These are phyloP conservation scores for Dissophora globulifera DNA, from an alignment of 192 early-diverging fungal species.

Conservation along the genomic window DNA sequence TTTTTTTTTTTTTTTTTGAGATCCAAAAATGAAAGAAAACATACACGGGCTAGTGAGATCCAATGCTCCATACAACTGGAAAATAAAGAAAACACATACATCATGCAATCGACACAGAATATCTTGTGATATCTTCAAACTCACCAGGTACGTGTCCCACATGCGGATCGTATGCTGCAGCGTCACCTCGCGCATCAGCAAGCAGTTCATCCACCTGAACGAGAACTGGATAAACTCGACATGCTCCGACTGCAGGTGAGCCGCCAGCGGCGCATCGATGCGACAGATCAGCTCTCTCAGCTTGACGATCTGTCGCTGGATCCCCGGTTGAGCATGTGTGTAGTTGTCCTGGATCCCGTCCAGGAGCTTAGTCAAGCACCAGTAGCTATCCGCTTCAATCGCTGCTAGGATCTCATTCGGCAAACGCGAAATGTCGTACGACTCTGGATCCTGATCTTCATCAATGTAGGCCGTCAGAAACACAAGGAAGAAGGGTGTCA, in stretches of 20 bases:
- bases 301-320: slow-evolving; percentile 89
- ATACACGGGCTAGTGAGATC: too few species aligned
- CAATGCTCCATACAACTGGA: neutral
- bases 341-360: slow-evolving; percentile 99
- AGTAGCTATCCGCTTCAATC: slow-evolving; percentile 96
- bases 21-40: neutral
- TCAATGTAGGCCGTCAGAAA: slow-evolving; percentile 81
- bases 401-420: slow-evolving; percentile 67
- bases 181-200: slow-evolving; percentile 96
- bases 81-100: neutral
- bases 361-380: slow-evolving; percentile 94
- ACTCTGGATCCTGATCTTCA: slow-evolving; percentile 65
- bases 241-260: slow-evolving; percentile 87
- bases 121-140: too few species aligned
- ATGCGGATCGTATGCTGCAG: slow-evolving; percentile 91
- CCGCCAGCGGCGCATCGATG: slow-evolving; percentile 88
- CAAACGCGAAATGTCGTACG: slow-evolving; percentile 60
- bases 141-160: slow-evolving; percentile 98
- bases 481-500: slow-evolving; percentile 96
- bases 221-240: slow-evolving; percentile 99
- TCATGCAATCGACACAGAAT: too few species aligned
- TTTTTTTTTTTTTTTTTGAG: slow-evolving; percentile 44
- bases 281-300: slow-evolving; percentile 92
- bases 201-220: slow-evolving; percentile 99
- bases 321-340: slow-evolving; percentile 96